These are phyloP conservation scores for Huntiella savannae DNA, from an alignment of 2,329 filamentous ascomycete genomes.

Conservation along the genomic window DNA sequence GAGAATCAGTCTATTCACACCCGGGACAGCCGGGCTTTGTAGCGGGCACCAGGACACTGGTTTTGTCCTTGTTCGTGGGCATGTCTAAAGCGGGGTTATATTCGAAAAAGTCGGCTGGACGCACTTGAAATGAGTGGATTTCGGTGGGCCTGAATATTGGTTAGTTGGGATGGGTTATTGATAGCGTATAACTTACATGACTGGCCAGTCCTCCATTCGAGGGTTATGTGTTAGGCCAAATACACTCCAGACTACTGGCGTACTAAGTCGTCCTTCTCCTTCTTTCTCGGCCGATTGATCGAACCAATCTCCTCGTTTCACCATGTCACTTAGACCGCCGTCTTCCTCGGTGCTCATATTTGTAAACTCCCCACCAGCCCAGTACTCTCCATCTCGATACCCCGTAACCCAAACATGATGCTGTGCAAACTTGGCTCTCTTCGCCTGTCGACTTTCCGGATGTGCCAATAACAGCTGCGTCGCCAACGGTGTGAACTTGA, in stretches of 20 bases:
- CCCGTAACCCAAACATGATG: slow-evolving; percentile 31
- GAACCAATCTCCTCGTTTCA: slow-evolving; percentile 28
- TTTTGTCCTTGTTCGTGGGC: slow-evolving; percentile 20
- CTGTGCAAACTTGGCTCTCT: slow-evolving; percentile 25
- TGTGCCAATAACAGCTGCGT: slow-evolving; percentile 30
- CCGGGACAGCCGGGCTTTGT: slow-evolving; percentile 10
- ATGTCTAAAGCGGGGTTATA: slow-evolving; percentile 28
- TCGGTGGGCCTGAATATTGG: slow-evolving; percentile 25
- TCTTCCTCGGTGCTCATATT: slow-evolving; percentile 27
- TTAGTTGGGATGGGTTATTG: background rate
- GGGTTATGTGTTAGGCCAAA: slow-evolving; percentile 31
- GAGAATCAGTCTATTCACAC: background rate
- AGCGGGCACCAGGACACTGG: slow-evolving; percentile 20
- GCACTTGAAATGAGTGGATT: slow-evolving; percentile 27
- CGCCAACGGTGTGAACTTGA: slow-evolving; percentile 27
- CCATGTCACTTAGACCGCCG: slow-evolving; percentile 28
- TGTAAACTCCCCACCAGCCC: slow-evolving; percentile 31
- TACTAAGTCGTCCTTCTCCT: slow-evolving; percentile 13
- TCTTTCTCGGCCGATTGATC: slow-evolving; percentile 12
- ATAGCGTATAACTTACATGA: slow-evolving; percentile 23
- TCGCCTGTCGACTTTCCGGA: slow-evolving; percentile 23
- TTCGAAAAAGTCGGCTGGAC: slow-evolving; percentile 28
- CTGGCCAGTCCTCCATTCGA: slow-evolving; percentile 30
- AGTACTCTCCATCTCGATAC: slow-evolving; percentile 29
- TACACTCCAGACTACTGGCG: slow-evolving; percentile 27